phyloP scores from a whole-genome alignment of 2,329 filamentous ascomycete genomes.

The Bertia moriformis region DNA sequence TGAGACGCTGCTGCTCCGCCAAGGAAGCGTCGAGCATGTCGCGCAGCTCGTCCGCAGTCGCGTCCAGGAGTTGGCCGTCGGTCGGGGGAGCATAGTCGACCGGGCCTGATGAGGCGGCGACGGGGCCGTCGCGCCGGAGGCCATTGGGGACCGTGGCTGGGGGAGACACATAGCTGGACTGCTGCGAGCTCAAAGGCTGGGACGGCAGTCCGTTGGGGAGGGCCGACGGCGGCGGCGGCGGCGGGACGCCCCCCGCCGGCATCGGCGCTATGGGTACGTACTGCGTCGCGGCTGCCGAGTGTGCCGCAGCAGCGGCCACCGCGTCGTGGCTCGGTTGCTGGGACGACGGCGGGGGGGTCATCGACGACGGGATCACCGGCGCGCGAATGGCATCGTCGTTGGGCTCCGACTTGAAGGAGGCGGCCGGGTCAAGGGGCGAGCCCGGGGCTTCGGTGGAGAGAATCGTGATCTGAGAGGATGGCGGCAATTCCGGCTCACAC shows the following conservation, averaged over 20 bases:
- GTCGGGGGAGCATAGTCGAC: conserved; percentile 31
- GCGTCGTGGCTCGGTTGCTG: conserved; percentile 20
- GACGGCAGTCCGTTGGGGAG: conserved; percentile 12
- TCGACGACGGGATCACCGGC: conserved; percentile 38
- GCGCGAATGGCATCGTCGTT: conserved; percentile 28
- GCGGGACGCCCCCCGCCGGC: too few species aligned
- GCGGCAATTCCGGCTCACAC: background rate
- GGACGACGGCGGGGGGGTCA: conserved; percentile 41
- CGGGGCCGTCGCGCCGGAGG: conserved; percentile 10
- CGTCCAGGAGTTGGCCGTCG: conserved; percentile 32
- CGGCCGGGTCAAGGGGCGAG: conserved; percentile 32
- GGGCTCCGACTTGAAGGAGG: conserved; percentile 33
- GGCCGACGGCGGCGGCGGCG: conserved; percentile 12
- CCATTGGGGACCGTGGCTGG: conserved; percentile 29
- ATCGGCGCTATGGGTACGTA: too few species aligned
- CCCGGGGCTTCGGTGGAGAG: conserved; percentile 39
- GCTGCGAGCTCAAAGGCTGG: too few species aligned
- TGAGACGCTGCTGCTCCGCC: conserved; percentile 42
- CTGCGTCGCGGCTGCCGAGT: too few species aligned
- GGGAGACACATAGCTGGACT: conserved; percentile 34
- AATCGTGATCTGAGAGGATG: conserved; percentile 33
- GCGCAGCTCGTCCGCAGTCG: conserved; percentile 38
- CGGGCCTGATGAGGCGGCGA: too few species aligned
- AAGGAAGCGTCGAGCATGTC: conserved; percentile 38
- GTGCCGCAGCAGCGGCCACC: conserved; percentile 7